Base-by-base conservation (phyloP, 225 moss, liverwort and hornwort genomes). In the Bryoerythrophyllum caledonicum region DNA sequence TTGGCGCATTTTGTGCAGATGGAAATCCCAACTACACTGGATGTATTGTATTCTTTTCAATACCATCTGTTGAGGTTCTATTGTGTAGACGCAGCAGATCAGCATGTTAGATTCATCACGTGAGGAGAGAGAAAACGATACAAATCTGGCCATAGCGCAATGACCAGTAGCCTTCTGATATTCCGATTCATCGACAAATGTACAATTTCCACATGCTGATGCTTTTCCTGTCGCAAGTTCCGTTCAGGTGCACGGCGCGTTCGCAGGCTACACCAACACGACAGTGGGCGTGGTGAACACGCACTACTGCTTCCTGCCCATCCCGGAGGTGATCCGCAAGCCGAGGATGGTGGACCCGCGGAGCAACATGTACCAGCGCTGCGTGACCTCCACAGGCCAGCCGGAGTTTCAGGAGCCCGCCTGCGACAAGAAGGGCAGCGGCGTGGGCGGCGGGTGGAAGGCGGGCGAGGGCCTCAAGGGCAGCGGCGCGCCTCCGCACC, bases 301-400 rank as follows among this genome's bases (percentile, higher is more conserved):
- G 7, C 96, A 97, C 78, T 94, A 92, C 41, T 92, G 92, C 32
- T 92, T 92, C 49, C 55, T 97, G 43, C 96, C 94, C 2, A 97
- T 97, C 56, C 89, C 90, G 0, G 86, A 90, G 65, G 96, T 97
- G 1, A 97, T 94, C 12, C 74, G 46, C 58, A 81, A 83, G 17
- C 75, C 94, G 8, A 88, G 90, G 2, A 83, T 86, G 80, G 96
- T 97, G 5, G 92, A 94, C 46, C 91, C 96, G 9, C 81, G 92
- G 28, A 94, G 96, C 79, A 97, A 92, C 67, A 94, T 97, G 94
- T 97, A 94, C 83, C 94, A 97, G 26, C 88, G 94, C 0, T 94
- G 92, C 5, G 85, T 94, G 14, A 90, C 94, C 1, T 86, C 94
- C 1, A 97, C 92, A 3, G 91, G 94, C 8, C 94, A 94, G 53